Evolutionary conservation across 345 rosid species (phyloP), one percentile per base, ranked within the genome.

Genomic region (Kernera saxatilis): DNA sequence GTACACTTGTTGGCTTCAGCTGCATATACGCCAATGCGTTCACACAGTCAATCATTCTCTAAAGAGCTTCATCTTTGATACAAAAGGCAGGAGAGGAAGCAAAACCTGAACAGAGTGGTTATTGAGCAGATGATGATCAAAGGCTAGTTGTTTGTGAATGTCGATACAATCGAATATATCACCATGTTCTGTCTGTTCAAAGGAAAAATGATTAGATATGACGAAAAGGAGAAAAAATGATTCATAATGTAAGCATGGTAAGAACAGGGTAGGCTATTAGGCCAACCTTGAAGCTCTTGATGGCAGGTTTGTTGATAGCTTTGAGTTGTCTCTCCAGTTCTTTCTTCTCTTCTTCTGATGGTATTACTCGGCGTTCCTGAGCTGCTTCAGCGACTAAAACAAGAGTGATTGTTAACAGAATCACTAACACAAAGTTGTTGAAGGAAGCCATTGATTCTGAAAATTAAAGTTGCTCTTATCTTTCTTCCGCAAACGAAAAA

Each of bases 101-200:
- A 43, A 27, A 17, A 53, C 79, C 74, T 75, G 74, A 69, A 76
- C 32, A 18, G 60, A 35, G 32, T 70, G 70, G 40, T 52, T 69
- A 17, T 36, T 51, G 5, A 69, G 40, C 1, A 55, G 44, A 27
- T 23, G 74, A 53, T 68, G 65, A 69, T 75, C 70, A 53, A 75
- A 43, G 17, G 79, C 33, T 59, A 61, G 65, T 62, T 75, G 79
- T 39, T 62, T 69, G 26, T 75, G 18, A 11, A 68, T 69, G 8
- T 79, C 74, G 14, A 79, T 46, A 9, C 79, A 79, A 44, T 75
- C 70, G 0, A 59, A 56, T 26, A 71, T 60, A 46, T 60, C 77
- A n/a, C 73, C 77, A 1, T 71, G 27, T 13, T 75, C 53, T 3
- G 71, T 75, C 80, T 74, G 60, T 45, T 45, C 30, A 35, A 26